Evolutionary conservation across 208 protist genomes (phyloP), one percentile per base, ranked within the genome.

Genomic region (Angomonas deanei): DNA sequence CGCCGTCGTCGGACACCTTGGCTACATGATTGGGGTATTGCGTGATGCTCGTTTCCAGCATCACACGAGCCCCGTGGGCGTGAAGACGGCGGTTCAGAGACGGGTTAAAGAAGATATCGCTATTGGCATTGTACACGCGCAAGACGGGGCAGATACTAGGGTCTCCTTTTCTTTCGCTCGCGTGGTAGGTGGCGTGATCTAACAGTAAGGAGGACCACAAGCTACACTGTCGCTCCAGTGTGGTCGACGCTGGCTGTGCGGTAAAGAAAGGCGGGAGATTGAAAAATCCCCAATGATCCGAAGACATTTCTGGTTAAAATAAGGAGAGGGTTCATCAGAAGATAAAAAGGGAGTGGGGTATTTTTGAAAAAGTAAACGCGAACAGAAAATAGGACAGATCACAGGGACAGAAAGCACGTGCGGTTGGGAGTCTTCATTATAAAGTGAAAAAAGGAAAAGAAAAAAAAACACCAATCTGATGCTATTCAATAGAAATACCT

Each of bases 241-340:
- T 81, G 15, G 69, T 70, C 2, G 85, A 62, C 5, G 79, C 65
- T 27, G 84, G 82, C 66, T 95, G 88, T 68, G 77, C 38, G 17
- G 88, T 92, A 53, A 95, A 95, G 55, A 95, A 95, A 10, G 88
- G 88, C 8, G 88, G 88, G 4, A 95, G 76, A 58, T 79, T 59
- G 58, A 82, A 95, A 57, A 92, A 91, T 17, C 50, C 72, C 86
- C 88, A 95, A 63, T 90, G 82, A 56, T 82, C 78, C 1, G 77
- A 73, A 2, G 73, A 47, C 60, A 38, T 34, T 38, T n/a, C n/a
- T n/a, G n/a, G n/a, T n/a, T n/a, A n/a, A n/a, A n/a, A n/a, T n/a
- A n/a, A n/a, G n/a, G n/a, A n/a, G n/a, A n/a, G n/a, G n/a, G n/a
- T n/a, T n/a, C n/a, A n/a, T n/a, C n/a, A n/a, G n/a, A n/a, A n/a